These are phyloP conservation scores for Cordyceps fumosorosea DNA, from an alignment of 2,329 filamentous ascomycete species.

Conservation along the genomic window DNA sequence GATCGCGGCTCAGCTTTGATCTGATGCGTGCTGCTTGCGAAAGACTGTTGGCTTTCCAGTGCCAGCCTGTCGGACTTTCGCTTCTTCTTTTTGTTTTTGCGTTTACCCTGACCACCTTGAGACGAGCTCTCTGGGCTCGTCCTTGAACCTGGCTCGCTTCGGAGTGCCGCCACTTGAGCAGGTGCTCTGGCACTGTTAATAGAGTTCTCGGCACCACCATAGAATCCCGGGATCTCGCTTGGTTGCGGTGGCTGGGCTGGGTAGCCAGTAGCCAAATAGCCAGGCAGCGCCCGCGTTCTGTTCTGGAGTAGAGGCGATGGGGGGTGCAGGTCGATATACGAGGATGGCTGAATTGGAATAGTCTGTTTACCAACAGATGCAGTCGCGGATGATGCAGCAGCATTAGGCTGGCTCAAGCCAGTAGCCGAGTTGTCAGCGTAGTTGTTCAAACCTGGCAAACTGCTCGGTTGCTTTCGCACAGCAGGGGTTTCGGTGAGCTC, in stretches of 20 bases:
- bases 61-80: constrained; percentile 45
- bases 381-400: constrained; percentile 15
- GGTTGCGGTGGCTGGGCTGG: constrained; percentile 48
- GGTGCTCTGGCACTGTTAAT: constrained; percentile 26
- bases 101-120: constrained; percentile 44
- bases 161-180: constrained; percentile 52
- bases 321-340: constrained; percentile 27
- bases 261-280: constrained; percentile 61
- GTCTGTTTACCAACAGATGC: neutral
- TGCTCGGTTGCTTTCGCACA: constrained; percentile 8
- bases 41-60: constrained; percentile 27
- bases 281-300: constrained; percentile 66
- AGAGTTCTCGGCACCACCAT: neutral
- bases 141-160: constrained; percentile 39
- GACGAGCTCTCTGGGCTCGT: constrained; percentile 58
- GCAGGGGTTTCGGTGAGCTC: neutral
- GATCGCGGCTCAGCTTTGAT: constrained; percentile 62
- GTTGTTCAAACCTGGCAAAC: constrained; percentile 26
- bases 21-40: constrained; percentile 40
- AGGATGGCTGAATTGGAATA: neutral
- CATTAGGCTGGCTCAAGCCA: constrained; percentile 21
- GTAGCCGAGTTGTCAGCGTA: constrained; percentile 16
- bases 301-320: constrained; percentile 62
- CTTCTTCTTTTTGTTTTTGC: constrained; percentile 41
- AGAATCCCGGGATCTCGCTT: constrained; percentile 3